Evolutionary conservation across 768 basidiomycete species (phyloP).

Genomic region (Scleroderma citrinum): DNA sequence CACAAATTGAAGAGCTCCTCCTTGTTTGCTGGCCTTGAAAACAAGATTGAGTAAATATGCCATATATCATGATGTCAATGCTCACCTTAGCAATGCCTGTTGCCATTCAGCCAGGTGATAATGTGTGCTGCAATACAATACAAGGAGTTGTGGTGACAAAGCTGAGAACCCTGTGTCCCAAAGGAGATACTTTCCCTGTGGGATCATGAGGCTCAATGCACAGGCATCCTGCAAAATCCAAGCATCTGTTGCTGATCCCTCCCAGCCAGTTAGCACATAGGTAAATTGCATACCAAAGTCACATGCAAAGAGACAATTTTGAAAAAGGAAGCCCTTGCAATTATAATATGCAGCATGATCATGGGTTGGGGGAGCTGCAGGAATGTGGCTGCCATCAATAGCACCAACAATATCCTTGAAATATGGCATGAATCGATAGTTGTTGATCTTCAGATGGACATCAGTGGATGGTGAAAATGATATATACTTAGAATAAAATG

Average conservation of each 20-base stretch:
- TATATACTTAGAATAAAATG: too few relatives aligned
- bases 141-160: conserved; percentile 19
- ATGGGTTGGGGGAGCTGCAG: too few relatives aligned
- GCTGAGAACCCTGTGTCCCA: conserved; percentile 9
- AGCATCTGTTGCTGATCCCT: conserved; percentile 9
- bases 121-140: conserved; percentile 34
- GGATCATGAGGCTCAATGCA: conserved; percentile 1
- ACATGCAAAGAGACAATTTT: conserved; percentile 3
- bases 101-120: conserved; percentile 32
- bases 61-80: background rate
- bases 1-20: conserved; percentile 39
- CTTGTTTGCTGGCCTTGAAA: conserved; percentile 25
- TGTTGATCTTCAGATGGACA: too few relatives aligned
- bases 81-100: background rate
- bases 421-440: too few relatives aligned
- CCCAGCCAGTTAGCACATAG: conserved; percentile 10
- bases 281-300: conserved; percentile 8
- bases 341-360: too few relatives aligned
- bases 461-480: too few relatives aligned
- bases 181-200: conserved; percentile 12
- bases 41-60: background rate
- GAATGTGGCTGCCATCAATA: too few relatives aligned
- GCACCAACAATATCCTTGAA: too few relatives aligned
- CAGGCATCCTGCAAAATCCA: conserved; percentile 1
- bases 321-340: too few relatives aligned